phyloP scores from a whole-genome alignment of 768 basidiomycete genomes.

The Amanita brunnescens region DNA sequence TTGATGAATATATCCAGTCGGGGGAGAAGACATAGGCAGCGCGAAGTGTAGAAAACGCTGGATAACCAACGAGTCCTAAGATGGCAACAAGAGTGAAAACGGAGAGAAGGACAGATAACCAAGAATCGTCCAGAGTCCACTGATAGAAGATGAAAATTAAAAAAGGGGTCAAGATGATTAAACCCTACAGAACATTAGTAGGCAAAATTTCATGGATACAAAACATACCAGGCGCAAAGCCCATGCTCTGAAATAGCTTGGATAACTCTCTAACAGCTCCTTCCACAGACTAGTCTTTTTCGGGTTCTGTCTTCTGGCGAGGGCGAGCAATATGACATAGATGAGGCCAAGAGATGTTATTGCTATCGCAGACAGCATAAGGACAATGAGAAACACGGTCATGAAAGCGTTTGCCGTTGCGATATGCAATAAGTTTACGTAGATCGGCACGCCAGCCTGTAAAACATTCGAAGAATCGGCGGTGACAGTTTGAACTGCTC shows the following conservation, averaged over 20 bases:
- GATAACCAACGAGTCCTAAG: conserved; percentile 37
- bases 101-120: conserved; percentile 75
- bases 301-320: conserved; percentile 17
- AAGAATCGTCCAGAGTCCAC: conserved; percentile 86
- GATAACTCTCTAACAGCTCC: conserved; percentile 24
- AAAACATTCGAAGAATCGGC: conserved; percentile 55
- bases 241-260: conserved; percentile 49
- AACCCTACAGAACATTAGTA: conserved; percentile 29
- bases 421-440: conserved; percentile 67
- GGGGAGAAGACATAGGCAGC: conserved; percentile 24
- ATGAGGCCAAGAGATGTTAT: conserved; percentile 41
- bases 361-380: conserved; percentile 61
- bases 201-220: conserved; percentile 4
- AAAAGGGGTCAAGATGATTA: conserved; percentile 63
- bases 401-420: conserved; percentile 85
- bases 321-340: conserved; percentile 33
- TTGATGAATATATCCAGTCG: conserved; percentile 23
- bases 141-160: conserved; percentile 79
- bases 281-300: conserved; percentile 8
- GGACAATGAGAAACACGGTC: conserved; percentile 69
- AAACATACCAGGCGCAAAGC: conserved; percentile 53
- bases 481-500: conserved; percentile 60
- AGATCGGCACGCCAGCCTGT: conserved; percentile 76
- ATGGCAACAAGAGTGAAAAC: conserved; percentile 55
- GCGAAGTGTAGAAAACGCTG: conserved; percentile 41